Evolutionary conservation across 345 rosid genomes (phyloP).

Genomic region (Abelmoschus esculentus): DNA sequence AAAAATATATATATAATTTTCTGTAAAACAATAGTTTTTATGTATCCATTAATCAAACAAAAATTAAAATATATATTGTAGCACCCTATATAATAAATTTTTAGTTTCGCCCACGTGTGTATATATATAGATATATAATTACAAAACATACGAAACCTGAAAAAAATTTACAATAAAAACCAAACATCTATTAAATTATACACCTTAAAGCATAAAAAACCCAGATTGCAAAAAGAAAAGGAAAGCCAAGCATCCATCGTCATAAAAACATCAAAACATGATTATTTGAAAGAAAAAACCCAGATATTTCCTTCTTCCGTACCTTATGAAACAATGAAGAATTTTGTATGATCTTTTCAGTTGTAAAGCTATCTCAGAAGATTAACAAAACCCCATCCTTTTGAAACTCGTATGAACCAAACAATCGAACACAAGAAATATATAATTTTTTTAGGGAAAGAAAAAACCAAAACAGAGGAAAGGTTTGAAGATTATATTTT

Average conservation of each 20-base stretch:
- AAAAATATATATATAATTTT: too few species aligned
- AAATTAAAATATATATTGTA: too few species aligned
- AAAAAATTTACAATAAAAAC: too few species aligned
- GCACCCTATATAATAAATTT: too few species aligned
- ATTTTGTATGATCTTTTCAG: too few species aligned
- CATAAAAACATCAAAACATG: neutral
- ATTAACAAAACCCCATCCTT: conserved; percentile 12
- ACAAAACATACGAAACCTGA: too few species aligned
- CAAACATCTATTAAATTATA: neutral
- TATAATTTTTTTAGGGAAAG: neutral
- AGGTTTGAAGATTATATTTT: conserved; percentile 21
- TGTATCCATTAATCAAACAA: too few species aligned
- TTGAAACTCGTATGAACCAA: conserved; percentile 5
- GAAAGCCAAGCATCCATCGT: neutral
- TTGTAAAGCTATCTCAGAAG: neutral
- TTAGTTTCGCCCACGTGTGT: too few species aligned
- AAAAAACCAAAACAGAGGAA: neutral
- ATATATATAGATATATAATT: too few species aligned
- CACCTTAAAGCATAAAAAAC: neutral
- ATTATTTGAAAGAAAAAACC: neutral
- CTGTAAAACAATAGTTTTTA: too few species aligned
- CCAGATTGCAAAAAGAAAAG: neutral
- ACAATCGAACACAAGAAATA: conserved; percentile 1
- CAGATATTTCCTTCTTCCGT: neutral
- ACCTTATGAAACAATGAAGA: conserved; percentile 21